Conservation (phyloP, 768 basidiomycete species). For the Pleurotus ostreatus region DNA sequence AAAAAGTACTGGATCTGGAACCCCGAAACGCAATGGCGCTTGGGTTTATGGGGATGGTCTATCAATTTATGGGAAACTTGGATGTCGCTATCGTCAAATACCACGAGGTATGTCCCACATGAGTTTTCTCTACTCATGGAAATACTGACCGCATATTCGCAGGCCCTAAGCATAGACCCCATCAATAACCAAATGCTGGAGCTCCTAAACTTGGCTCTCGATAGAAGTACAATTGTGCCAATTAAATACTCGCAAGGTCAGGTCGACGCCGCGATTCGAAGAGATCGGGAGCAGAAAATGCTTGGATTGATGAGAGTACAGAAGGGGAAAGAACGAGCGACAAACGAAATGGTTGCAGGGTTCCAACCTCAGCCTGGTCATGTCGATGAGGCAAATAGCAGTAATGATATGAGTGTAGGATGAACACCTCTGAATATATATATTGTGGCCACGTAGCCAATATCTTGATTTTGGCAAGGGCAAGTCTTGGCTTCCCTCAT, state of each 20-base stretch:
- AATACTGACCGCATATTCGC: background rate
- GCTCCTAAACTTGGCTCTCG: conserved; percentile 76
- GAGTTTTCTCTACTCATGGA: background rate
- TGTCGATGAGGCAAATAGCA: background rate
- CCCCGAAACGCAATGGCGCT: conserved; percentile 80
- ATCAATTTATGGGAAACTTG: conserved; percentile 68
- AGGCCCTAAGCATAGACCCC: conserved; percentile 80
- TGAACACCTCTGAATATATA: background rate
- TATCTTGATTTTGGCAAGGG: no score
- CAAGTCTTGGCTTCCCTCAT: no score
- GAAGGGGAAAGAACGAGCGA: background rate
- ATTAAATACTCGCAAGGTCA: background rate
- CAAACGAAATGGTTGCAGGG: background rate
- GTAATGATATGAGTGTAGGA: conserved; percentile 7
- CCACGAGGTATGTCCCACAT: conserved; percentile 66
- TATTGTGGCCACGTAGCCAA: no score
- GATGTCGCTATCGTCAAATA: conserved; percentile 87
- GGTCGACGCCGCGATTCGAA: background rate
- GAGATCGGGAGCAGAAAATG: background rate
- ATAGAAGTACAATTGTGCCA: conserved; percentile 26
- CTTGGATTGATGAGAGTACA: background rate
- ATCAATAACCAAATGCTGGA: conserved; percentile 81
- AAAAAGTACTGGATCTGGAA: conserved; percentile 80
- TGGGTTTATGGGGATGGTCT: conserved; percentile 85
- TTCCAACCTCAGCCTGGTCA: background rate